Evolutionary conservation across 2,329 filamentous ascomycete species (phyloP).

Genomic region (Lasiodiplodia sp.): DNA sequence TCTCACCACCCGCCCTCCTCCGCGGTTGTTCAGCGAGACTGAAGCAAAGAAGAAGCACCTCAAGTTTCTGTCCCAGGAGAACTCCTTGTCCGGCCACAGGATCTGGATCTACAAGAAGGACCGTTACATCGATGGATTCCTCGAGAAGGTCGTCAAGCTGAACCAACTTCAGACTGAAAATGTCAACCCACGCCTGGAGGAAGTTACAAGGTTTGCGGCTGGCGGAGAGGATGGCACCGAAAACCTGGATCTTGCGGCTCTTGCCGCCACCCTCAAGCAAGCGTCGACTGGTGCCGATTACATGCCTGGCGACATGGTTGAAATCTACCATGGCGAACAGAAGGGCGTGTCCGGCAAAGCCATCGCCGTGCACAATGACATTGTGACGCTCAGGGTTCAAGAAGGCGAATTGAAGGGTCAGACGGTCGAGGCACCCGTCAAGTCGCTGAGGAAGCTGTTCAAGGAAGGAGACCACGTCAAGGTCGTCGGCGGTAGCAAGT

Average conservation of each 20-base stretch:
- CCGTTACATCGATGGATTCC: slow-evolving; percentile 89
- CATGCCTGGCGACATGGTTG: slow-evolving; percentile 91
- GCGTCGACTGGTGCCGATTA: slow-evolving; percentile 83
- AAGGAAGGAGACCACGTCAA: slow-evolving; percentile 96
- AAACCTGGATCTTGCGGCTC: slow-evolving; percentile 87
- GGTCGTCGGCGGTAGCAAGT: slow-evolving; percentile 94
- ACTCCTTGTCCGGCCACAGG: slow-evolving; percentile 66
- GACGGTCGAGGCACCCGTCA: slow-evolving; percentile 89
- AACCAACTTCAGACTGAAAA: slow-evolving; percentile 85
- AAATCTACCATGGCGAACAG: slow-evolving; percentile 95
- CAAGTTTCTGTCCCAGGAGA: slow-evolving; percentile 62
- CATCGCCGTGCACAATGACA: slow-evolving; percentile 85
- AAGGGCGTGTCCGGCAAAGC: slow-evolving; percentile 88
- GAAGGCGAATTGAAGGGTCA: slow-evolving; percentile 84
- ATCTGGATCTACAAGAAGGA: slow-evolving; percentile 84
- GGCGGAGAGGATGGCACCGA: slow-evolving; percentile 91
- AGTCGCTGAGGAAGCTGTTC: slow-evolving; percentile 92
- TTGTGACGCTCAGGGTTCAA: slow-evolving; percentile 85
- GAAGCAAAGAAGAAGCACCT: slow-evolving; percentile 91
- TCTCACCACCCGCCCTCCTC: slow-evolving; percentile 70
- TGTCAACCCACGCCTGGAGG: slow-evolving; percentile 91
- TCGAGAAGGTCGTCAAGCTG: slow-evolving; percentile 92
- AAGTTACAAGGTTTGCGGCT: slow-evolving; percentile 92
- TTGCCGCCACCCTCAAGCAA: slow-evolving; percentile 89
- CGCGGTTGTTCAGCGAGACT: slow-evolving; percentile 88